These are phyloP conservation scores for Neodidymelliopsis sp. DNA, from an alignment of 2,329 filamentous ascomycete genomes.

Conservation along the genomic window DNA sequence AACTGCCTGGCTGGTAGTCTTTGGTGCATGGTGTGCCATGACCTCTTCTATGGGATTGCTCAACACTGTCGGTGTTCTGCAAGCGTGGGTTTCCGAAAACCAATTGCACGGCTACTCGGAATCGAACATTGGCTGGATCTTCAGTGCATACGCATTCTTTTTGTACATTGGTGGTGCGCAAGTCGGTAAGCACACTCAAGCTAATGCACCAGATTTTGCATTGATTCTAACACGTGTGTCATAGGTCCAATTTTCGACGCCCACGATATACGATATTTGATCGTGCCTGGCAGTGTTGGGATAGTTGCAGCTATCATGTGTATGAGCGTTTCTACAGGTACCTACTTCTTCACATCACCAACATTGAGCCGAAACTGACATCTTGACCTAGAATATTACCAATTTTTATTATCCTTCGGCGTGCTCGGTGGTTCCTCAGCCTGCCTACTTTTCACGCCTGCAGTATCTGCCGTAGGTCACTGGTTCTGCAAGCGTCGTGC, in stretches of 20 bases:
- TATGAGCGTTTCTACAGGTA: constrained; percentile 38
- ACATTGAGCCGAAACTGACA: neutral
- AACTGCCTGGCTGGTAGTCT: constrained; percentile 53
- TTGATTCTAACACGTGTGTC: constrained; percentile 16
- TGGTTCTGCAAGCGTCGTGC: constrained; percentile 53
- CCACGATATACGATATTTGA: constrained; percentile 40
- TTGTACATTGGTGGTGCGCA: constrained; percentile 47
- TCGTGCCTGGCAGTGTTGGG: constrained; percentile 42
- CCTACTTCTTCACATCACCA: neutral
- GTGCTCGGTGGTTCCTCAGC: constrained; percentile 53
- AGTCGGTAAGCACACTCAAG: constrained; percentile 23
- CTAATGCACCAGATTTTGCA: too few species aligned
- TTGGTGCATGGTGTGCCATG: constrained; percentile 53
- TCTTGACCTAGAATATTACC: constrained; percentile 51
- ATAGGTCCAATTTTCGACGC: constrained; percentile 50
- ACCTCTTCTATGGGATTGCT: constrained; percentile 52
- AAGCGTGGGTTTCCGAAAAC: constrained; percentile 50
- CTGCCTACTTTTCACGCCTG: constrained; percentile 49
- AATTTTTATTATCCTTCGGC: constrained; percentile 54
- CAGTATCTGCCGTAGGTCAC: constrained; percentile 48
- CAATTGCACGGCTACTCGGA: constrained; percentile 47
- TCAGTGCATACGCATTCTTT: constrained; percentile 51
- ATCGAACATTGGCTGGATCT: constrained; percentile 53
- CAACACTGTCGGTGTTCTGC: constrained; percentile 51
- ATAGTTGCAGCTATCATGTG: constrained; percentile 40